These are phyloP conservation scores for Metschnikowia borealis DNA, from an alignment of 805 yeast species.

Conservation along the genomic window DNA sequence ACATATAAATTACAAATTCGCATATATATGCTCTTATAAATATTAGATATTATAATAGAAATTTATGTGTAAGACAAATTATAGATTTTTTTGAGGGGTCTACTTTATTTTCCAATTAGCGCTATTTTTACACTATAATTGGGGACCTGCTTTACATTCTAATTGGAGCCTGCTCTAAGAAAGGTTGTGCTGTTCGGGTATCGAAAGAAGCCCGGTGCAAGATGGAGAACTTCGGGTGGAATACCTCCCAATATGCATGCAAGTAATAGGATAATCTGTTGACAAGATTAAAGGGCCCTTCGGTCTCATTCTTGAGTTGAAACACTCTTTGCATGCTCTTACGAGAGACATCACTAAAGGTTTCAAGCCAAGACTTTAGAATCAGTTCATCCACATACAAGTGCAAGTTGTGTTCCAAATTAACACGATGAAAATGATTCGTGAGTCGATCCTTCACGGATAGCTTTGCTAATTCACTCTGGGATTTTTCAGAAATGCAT, in stretches of 20 bases:
- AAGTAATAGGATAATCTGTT: constrained; percentile 35
- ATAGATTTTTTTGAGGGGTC: too few relatives aligned
- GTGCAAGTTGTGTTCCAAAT: constrained; percentile 29
- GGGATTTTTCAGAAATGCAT: constrained; percentile 12
- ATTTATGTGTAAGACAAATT: too few relatives aligned
- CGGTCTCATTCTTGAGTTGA: constrained; percentile 11
- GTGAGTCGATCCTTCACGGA: constrained; percentile 8
- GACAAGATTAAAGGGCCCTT: constrained; percentile 24
- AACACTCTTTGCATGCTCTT: constrained; percentile 26
- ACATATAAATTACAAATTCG: too few relatives aligned
- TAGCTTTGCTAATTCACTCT: constrained; percentile 4
- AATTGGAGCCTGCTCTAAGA: too few relatives aligned
- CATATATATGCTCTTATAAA: too few relatives aligned
- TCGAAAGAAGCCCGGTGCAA: constrained; percentile 58
- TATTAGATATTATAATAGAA: too few relatives aligned
- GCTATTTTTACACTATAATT: too few relatives aligned
- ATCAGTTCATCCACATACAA: constrained; percentile 35
- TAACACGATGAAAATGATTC: constrained; percentile 21
- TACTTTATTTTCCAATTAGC: too few relatives aligned
- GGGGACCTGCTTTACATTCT: too few relatives aligned
- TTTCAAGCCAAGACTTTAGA: constrained; percentile 30
- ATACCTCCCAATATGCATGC: constrained; percentile 51
- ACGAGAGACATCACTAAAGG: constrained; percentile 27
- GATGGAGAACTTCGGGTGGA: constrained; percentile 57
- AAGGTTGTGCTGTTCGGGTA: constrained; percentile 43